Evolutionary conservation across 2,329 filamentous ascomycete species (phyloP).

Genomic region (Phymatotrichopsis omnivora): DNA sequence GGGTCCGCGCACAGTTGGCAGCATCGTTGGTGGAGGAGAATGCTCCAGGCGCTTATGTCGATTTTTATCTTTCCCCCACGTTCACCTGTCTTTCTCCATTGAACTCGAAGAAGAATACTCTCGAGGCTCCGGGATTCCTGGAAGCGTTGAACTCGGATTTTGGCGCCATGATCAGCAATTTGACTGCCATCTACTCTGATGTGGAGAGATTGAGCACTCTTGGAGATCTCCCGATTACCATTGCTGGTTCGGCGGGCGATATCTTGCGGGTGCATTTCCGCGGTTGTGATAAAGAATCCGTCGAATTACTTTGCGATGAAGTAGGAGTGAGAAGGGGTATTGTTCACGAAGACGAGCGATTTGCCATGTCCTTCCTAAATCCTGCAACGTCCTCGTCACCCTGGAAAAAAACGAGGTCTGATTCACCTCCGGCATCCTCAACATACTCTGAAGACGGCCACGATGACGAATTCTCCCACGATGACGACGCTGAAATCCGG

Average conservation of each 20-base stretch:
- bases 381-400: not conserved
- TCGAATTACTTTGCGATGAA: conserved; percentile 76
- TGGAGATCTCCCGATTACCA: conserved; percentile 71
- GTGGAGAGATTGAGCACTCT: conserved; percentile 64
- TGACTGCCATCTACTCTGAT: conserved; percentile 69
- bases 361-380: conserved; percentile 24
- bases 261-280: conserved; percentile 77
- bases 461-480: conserved; percentile 1
- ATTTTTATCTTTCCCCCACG: conserved; percentile 80
- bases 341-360: conserved; percentile 59
- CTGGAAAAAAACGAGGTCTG: conserved; percentile 25
- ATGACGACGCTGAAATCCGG: not conserved
- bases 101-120: conserved; percentile 46
- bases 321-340: conserved; percentile 71
- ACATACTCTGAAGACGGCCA: conserved; percentile 22
- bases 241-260: conserved; percentile 49
- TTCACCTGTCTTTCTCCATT: conserved; percentile 77
- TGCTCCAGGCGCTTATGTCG: conserved; percentile 68
- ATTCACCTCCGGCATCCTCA: conserved; percentile 13
- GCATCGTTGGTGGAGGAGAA: conserved; percentile 34
- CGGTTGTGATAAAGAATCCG: conserved; percentile 72
- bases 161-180: conserved; percentile 71
- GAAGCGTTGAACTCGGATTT: conserved; percentile 83
- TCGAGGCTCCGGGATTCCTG: conserved; percentile 75
- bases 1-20: conserved; percentile 44